Evolutionary conservation across 805 yeast genomes (phyloP), one percentile per base, ranked within the genome.

Genomic region (Saccharomycopsis guyanensis): DNA sequence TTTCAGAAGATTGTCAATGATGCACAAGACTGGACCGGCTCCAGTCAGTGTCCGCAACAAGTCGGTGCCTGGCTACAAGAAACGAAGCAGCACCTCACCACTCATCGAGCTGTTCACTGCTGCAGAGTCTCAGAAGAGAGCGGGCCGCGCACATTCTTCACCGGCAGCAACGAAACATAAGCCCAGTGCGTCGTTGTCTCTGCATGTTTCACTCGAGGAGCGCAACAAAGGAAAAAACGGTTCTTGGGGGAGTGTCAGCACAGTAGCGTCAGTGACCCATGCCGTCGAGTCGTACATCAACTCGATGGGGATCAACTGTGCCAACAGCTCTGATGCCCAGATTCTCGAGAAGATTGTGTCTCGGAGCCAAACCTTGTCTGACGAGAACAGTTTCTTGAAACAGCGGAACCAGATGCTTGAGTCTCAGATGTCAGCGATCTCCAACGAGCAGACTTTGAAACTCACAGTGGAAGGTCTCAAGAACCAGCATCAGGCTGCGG

Each of bases 371-470:
- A 16, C 49, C 7, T 31, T 48, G 20, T 27, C 29, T 19, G 52
- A 45, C 22, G 49, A 48, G 43, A 48, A 48, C 19, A 20, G 15
- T 20, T 45, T 23, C 20, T 34, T 48, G 15, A 48, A 45, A 33
- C 43, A 51, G 13, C 29, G 48, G 16, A 45, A 45, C 19, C n/a
- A 20, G 15, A 13, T 41, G 15, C 25, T 45, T 24, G 52, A 48
- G 34, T 24, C 15, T 23, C 25, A 23, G 16, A 27, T 18, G 6
- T 25, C 29, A 7, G 29, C 29, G 10, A 10, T 10, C 10, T 6
- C 29, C 6, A 20, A 22, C 7, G 41, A 16, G 6, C 20, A 16
- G 10, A 36, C 15, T 8, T 13, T 8, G 10, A 19, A 29, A n/a
- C 27, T 36, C n/a, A 25, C 29, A 10, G 15, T 31, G 4, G 41